Percentiles rank a stretch among this genome's conserved stretches.
phyloP scores from a whole-genome alignment of 306 rosid genomes.

The Medicago arabica region DNA sequence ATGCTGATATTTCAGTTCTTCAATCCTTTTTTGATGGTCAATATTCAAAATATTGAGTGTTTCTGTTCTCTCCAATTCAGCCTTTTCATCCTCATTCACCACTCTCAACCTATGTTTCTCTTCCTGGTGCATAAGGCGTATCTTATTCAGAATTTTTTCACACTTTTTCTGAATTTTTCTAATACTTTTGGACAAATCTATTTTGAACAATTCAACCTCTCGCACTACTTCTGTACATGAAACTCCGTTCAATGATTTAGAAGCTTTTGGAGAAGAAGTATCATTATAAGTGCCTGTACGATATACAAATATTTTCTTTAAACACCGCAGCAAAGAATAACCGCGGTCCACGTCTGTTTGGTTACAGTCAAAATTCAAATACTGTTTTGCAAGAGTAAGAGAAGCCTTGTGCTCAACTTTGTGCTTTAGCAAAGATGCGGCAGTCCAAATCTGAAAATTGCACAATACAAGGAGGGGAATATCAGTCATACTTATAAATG shows the following conservation, averaged over 20 bases:
- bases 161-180: slow-evolving; percentile 63
- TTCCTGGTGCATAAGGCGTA: slow-evolving; percentile 50
- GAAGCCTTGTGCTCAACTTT: slow-evolving; percentile 70
- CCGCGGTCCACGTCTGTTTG: slow-evolving; percentile 63
- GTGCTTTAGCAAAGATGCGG: slow-evolving; percentile 60
- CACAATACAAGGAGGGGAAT: slow-evolving; percentile 25
- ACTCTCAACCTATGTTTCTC: slow-evolving; percentile 32
- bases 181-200: slow-evolving; percentile 58
- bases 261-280: slow-evolving; percentile 45
- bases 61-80: slow-evolving; percentile 46
- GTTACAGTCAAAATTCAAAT: slow-evolving; percentile 68
- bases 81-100: slow-evolving; percentile 42
- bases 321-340: slow-evolving; percentile 71
- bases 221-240: slow-evolving; percentile 24
- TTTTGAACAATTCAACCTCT: slow-evolving; percentile 48
- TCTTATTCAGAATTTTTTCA: slow-evolving; percentile 52
- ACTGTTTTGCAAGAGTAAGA: slow-evolving; percentile 54
- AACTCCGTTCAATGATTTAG: slow-evolving; percentile 42
- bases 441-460: slow-evolving; percentile 82
- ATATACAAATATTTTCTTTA: slow-evolving; percentile 61
- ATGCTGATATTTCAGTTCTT: slow-evolving; percentile 43
- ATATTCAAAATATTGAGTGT: slow-evolving; percentile 52
- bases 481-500: slow-evolving; percentile 20
- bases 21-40: slow-evolving; percentile 44
- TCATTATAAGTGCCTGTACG: slow-evolving; percentile 43